A percentile compares a stretch with the other conserved stretches of the same genome.
phyloP scores from a whole-genome alignment of 2,329 filamentous ascomycete species.

The Colletotrichum sojae region DNA sequence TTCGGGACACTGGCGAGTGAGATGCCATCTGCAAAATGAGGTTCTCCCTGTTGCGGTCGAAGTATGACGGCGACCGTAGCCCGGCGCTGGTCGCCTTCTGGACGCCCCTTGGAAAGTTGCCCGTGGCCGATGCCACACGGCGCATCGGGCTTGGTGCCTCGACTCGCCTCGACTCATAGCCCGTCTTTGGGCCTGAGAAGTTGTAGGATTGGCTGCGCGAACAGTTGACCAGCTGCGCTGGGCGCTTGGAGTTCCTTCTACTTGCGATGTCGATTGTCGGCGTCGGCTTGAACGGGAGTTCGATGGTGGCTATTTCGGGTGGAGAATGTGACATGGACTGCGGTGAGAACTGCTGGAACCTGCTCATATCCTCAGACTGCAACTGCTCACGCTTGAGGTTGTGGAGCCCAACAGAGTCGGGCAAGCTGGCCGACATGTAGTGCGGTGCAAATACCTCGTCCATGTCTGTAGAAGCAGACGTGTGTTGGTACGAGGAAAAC shows the following conservation, averaged over 20 bases:
- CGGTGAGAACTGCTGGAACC: conserved; percentile 49
- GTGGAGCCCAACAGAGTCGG: conserved; percentile 40
- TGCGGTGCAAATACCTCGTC: conserved; percentile 21
- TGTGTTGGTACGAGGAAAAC: conserved; percentile 29
- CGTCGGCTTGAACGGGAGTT: conserved; percentile 62
- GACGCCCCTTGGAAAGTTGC: conserved; percentile 57
- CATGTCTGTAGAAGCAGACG: conserved; percentile 29
- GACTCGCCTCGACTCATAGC: conserved; percentile 60
- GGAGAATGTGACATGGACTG: conserved; percentile 49
- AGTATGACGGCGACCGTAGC: conserved; percentile 60
- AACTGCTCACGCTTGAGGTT: conserved; percentile 39
- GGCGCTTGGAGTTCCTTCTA: conserved; percentile 65
- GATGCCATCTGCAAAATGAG: conserved; percentile 56
- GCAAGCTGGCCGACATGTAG: conserved; percentile 13
- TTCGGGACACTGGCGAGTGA: conserved; percentile 59
- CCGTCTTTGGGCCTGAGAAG: conserved; percentile 58
- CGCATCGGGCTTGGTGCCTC: conserved; percentile 66
- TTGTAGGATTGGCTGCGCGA: conserved; percentile 60
- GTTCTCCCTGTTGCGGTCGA: conserved; percentile 62
- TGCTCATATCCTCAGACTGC: conserved; percentile 24
- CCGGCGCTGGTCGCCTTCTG: conserved; percentile 54
- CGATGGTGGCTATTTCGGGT: conserved; percentile 43
- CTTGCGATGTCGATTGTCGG: conserved; percentile 68
- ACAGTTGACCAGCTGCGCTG: conserved; percentile 63
- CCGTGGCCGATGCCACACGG: conserved; percentile 67